Base-by-base conservation (phyloP, 352 stramenopile species). In the Pythium myriotylum region DNA sequence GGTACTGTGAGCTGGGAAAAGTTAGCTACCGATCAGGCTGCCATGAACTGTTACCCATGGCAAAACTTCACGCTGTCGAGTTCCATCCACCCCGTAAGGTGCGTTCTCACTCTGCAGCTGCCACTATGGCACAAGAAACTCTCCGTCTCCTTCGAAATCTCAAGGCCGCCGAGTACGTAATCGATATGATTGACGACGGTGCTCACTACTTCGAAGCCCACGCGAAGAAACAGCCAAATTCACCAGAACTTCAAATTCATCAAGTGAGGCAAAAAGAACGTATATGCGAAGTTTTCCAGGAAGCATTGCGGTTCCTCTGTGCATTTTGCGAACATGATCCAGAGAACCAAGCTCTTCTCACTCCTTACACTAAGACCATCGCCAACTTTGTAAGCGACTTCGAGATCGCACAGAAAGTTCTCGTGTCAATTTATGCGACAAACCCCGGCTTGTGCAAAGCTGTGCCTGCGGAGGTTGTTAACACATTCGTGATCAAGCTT, bases 131-230 rank as follows among this genome's bases (percentile, higher is more conserved):
- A 12, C 45, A 72, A 26, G 78, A 90, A 77, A 77, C 78, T 41
- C 66, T 62, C 5, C 74, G 82, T 4, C 60, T 92, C 39, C 58
- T 92, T 32, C 65, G 79, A 16, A 92, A 92, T 52, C 42, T 90
- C 23, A 64, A 66, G 53, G 79, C 77, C 13, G 68, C 78, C 10
- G 67, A 89, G 39, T 82, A 87, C 52, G 76, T 88, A 9, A 52
- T 89, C 13, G 82, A 68, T 19, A 88, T 92, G 76, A 70, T 92
- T 50, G 62, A 75, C 19, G 81, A 89, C 68, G 82, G 82, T 9
- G 79, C 78, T 13, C 80, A 92, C 54, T 88, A 88, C 45, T 92
- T 84, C 19, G 78, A 89, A 49, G 76, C 75, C 0, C 77, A 90
- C 51, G 42, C 79, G 52, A 24, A 20, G 26, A 33, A 62, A 23